Percentiles rank a stretch among this genome's conserved stretches.
These are phyloP conservation scores for Hemerocallis citrina DNA, from an alignment of 106 monocot genomes.

Conservation along the genomic window DNA sequence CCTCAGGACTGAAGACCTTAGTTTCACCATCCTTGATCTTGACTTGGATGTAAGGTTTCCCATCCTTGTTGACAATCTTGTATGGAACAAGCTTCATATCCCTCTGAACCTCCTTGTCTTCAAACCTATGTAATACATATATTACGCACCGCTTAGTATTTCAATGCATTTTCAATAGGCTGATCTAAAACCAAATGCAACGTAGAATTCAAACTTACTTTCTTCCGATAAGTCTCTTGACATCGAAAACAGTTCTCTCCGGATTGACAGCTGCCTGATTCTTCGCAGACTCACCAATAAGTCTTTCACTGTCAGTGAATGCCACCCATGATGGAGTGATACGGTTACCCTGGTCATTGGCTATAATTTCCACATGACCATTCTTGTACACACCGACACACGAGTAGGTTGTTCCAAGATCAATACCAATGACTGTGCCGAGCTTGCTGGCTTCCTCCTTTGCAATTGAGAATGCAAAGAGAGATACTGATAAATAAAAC, in stretches of 20 bases:
- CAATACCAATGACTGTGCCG: conserved; percentile 64
- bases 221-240: conserved; percentile 64
- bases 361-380: conserved; percentile 71
- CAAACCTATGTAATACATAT: conserved; percentile 26
- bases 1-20: conserved; percentile 31
- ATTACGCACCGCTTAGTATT: neutral
- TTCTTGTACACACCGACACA: conserved; percentile 74
- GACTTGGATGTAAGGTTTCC: conserved; percentile 26
- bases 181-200: neutral
- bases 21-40: conserved; percentile 29
- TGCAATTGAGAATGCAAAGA: conserved; percentile 44
- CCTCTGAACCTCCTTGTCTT: conserved; percentile 61
- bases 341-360: conserved; percentile 71
- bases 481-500: conserved; percentile 19
- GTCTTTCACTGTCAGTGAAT: conserved; percentile 57
- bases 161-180: neutral
- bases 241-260: conserved; percentile 57
- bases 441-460: conserved; percentile 62
- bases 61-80: conserved; percentile 63
- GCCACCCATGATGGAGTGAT: conserved; percentile 76
- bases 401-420: conserved; percentile 63
- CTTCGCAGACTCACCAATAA: conserved; percentile 73
- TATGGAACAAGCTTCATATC: conserved; percentile 60
- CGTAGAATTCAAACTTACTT: conserved; percentile 25
- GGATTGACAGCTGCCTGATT: conserved; percentile 57